Conservation (phyloP, 2,329 filamentous ascomycete genomes). For the Zasmidium citrigriseum region DNA sequence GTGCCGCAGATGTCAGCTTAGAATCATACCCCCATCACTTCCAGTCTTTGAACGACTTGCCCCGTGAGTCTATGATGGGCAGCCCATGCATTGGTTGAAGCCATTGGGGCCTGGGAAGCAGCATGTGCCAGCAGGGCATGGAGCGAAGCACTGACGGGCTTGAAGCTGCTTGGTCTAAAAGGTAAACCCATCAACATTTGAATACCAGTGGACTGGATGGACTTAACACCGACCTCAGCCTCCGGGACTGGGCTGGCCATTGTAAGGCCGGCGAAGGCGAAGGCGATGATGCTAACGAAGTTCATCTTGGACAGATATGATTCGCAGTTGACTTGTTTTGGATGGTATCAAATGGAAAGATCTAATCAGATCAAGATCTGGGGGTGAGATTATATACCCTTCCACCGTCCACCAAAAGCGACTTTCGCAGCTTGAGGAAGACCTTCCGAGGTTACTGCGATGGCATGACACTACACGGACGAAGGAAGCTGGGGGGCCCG, state of each 20-base stretch:
- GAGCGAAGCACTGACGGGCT: background rate
- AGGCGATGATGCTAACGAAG: background rate
- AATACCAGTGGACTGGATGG: background rate
- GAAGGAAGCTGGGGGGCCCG: no score
- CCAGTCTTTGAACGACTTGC: no score
- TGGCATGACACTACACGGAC: no score
- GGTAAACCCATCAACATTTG: background rate
- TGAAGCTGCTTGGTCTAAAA: background rate
- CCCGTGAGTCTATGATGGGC: background rate
- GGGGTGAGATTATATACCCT: no score
- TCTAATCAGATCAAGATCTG: no score
- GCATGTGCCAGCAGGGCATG: background rate
- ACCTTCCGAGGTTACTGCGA: no score
- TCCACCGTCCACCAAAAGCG: no score
- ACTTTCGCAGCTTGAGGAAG: no score
- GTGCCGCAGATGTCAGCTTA: no score
- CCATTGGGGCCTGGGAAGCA: background rate
- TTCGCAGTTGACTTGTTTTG: no score
- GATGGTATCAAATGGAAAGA: no score
- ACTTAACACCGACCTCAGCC: background rate
- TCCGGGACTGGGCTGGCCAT: background rate
- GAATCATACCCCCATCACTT: no score
- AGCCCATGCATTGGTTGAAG: background rate
- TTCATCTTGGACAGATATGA: background rate
- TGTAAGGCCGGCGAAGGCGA: background rate